Conservation (phyloP, 2,329 filamentous ascomycete genomes). For the Cadophora gregata region DNA sequence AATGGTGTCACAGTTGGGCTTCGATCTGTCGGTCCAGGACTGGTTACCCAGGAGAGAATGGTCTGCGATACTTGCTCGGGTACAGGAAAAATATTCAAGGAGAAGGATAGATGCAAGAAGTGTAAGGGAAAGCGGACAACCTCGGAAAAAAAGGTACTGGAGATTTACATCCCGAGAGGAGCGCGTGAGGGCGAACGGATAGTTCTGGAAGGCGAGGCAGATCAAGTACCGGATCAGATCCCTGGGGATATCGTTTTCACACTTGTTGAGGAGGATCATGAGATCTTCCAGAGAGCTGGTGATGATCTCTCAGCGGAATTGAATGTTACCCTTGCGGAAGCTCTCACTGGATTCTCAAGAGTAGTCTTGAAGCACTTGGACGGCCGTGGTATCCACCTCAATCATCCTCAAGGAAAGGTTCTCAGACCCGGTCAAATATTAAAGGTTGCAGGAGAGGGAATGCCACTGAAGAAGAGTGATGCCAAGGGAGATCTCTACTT, state of each 20-base stretch:
- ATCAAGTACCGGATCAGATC: conserved; percentile 86
- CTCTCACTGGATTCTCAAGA: conserved; percentile 86
- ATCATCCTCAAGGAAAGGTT: conserved; percentile 81
- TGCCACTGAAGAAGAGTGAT: conserved; percentile 90
- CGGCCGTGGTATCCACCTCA: conserved; percentile 84
- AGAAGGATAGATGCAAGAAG: conserved; percentile 98
- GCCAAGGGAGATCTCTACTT: conserved; percentile 86
- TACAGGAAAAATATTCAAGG: conserved; percentile 85
- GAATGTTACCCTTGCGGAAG: conserved; percentile 80
- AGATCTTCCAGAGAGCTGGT: conserved; percentile 81
- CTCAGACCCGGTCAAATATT: conserved; percentile 84
- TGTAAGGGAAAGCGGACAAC: conserved; percentile 92
- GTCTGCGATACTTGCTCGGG: conserved; percentile 85
- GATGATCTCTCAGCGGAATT: conserved; percentile 84
- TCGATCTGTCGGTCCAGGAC: conserved; percentile 82
- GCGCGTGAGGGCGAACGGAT: conserved; percentile 88
- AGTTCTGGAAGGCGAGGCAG: conserved; percentile 88
- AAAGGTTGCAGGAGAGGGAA: conserved; percentile 87
- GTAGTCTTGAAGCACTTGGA: conserved; percentile 93
- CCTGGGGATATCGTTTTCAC: conserved; percentile 95
- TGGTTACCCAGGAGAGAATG: conserved; percentile 81
- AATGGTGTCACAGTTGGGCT: conserved; percentile 78
- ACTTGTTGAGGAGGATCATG: conserved; percentile 80
- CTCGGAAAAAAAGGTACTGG: conserved; percentile 90
- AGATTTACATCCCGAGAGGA: conserved; percentile 93